Evolutionary conservation across 805 yeast genomes (phyloP), one percentile per base, ranked within the genome.

Genomic region (Yarrowia hollandica): DNA sequence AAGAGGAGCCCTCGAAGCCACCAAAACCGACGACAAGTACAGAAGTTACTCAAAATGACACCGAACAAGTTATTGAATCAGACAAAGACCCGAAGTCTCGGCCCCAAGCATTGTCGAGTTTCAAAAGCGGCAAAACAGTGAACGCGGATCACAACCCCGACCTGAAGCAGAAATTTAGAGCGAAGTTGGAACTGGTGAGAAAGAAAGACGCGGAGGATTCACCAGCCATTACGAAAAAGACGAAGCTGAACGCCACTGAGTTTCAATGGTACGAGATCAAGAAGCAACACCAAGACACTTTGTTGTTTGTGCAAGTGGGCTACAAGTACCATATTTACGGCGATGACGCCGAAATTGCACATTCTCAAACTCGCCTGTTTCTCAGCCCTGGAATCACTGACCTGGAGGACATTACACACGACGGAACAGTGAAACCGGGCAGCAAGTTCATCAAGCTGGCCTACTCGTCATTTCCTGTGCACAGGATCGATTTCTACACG

Each of bases 271-370:
- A 83, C 25, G 85, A 83, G 2, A 72, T 94, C 55, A 90, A 90
- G 67, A 64, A 71, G 5, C 66, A 71, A 1, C 74, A 92, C 67
- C 67, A 67, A 55, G 96, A 89, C 64, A 88, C 88, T 56, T 64
- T 94, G 1, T 74, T 94, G 8, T 84, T 94, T 0, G 78, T 92
- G 22, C 94, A 94, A 69, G 95, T 88, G 2, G 99, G 99, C 0
- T 94, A 92, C 73, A 90, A 90, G 70, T 94, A 83, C 73, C 88
- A 88, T 67, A 84, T 91, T 62, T 89, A 82, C 69, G 96, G 96
- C 0, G 79, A 83, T 59, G 97, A 92, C 72, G 97, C 98, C 0
- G 77, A 75, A 12, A 73, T 74, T 4, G 96, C 85, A 0, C 79
- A 95, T 11, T 73, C 77, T 48, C 77, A 85, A 11, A 65, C 70